Conservation (phyloP, 2,329 filamentous ascomycete genomes). For the Fusarium dimerum region DNA sequence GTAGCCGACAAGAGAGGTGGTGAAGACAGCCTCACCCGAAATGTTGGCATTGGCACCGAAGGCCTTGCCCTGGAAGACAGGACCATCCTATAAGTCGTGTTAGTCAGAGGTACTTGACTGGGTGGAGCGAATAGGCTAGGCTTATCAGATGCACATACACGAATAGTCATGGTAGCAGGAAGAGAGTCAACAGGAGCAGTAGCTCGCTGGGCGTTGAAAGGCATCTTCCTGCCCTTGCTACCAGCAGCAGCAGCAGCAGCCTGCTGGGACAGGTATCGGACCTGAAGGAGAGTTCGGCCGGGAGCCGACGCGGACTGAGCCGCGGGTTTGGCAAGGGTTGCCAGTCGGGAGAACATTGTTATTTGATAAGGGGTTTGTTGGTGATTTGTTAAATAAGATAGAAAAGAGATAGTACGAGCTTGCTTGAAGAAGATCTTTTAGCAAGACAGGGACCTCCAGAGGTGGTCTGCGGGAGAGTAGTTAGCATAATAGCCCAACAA, state of each 20-base stretch:
- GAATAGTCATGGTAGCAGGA: conserved; percentile 88
- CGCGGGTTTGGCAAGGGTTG: conserved; percentile 54
- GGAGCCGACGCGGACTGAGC: conserved; percentile 45
- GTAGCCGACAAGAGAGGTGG: conserved; percentile 95
- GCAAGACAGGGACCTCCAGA: conserved; percentile 43
- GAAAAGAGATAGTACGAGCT: conserved; percentile 9
- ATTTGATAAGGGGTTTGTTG: conserved; percentile 12
- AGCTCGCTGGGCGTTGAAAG: conserved; percentile 55
- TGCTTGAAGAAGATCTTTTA: conserved; percentile 22
- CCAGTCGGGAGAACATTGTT: conserved; percentile 61
- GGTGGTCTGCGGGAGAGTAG: conserved; percentile 38
- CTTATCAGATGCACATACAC: conserved; percentile 52
- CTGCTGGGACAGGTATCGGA: conserved; percentile 39
- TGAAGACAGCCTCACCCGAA: conserved; percentile 97
- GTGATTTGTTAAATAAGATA: background rate
- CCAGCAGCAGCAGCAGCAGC: conserved; percentile 63
- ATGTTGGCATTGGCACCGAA: conserved; percentile 97
- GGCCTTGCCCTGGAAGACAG: conserved; percentile 93
- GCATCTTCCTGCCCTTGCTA: conserved; percentile 70
- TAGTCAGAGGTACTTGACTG: conserved; percentile 7
- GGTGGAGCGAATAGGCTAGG: too few species aligned
- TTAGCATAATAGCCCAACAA: conserved; percentile 14
- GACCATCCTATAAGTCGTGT: conserved; percentile 67
- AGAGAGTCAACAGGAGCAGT: conserved; percentile 62
- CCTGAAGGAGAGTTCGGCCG: conserved; percentile 42